Conservation (phyloP, 148 eudicot species). For the Silene uniflora region DNA sequence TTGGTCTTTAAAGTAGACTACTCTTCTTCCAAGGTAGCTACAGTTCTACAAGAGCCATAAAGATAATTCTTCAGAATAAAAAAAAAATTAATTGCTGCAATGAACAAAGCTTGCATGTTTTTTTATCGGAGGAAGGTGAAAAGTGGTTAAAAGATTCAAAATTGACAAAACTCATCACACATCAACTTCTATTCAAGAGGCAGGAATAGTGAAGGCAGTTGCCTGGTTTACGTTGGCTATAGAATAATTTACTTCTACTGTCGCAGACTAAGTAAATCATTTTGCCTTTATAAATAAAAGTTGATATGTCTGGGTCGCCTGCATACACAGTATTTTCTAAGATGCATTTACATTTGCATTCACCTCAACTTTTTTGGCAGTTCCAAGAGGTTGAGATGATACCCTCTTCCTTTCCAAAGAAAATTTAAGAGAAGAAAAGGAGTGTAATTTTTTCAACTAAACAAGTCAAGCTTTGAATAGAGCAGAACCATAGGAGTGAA, state of each 20-base stretch:
- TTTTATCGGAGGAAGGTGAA: neutral
- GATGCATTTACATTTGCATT: neutral
- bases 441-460: neutral
- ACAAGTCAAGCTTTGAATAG: neutral
- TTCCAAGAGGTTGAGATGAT: neutral
- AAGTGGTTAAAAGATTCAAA: neutral
- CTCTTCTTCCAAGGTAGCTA: neutral
- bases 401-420: neutral
- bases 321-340: neutral
- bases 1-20: neutral
- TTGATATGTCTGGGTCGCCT: neutral
- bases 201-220: neutral
- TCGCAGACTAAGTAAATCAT: neutral
- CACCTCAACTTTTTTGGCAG: neutral
- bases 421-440: neutral
- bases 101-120: neutral
- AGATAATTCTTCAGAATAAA: neutral
- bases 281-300: neutral
- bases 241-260: constrained; percentile 1
- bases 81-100: neutral
- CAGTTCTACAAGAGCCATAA: neutral
- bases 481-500: neutral
- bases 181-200: constrained; percentile 5
- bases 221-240: neutral
- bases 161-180: neutral